phyloP scores from a whole-genome alignment of 768 basidiomycete species.

The Mycena kentingensis region DNA sequence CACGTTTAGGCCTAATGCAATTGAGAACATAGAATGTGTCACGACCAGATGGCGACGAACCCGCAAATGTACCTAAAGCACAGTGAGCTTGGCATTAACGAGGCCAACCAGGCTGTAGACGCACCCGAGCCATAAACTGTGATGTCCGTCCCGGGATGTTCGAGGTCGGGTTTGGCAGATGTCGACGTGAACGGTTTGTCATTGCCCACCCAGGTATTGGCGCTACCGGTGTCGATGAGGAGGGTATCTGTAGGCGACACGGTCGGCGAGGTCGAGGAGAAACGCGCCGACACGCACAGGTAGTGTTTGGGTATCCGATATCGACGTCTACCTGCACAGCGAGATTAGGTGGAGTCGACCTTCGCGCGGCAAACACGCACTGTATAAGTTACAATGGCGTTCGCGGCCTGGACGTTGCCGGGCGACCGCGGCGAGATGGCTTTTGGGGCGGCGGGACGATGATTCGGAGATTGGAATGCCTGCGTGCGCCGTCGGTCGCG shows the following conservation, averaged over 20 bases:
- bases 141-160: no score
- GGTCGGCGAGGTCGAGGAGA: not conserved
- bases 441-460: not conserved
- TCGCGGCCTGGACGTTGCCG: not conserved
- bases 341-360: not conserved
- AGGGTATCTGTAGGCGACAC: slow-evolving; percentile 25
- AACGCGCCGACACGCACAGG: not conserved
- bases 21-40: no score
- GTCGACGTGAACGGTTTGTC: slow-evolving; percentile 15
- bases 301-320: not conserved
- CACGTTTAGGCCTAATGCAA: slow-evolving; percentile 14
- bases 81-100: no score
- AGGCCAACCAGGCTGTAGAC: no score
- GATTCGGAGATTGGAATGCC: not conserved
- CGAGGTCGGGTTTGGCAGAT: slow-evolving; percentile 25
- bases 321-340: not conserved
- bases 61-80: no score
- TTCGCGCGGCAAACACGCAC: not conserved
- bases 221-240: slow-evolving; percentile 34
- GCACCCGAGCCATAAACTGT: no score
- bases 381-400: not conserved
- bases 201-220: slow-evolving; percentile 36
- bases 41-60: no score
- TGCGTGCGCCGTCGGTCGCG: not conserved
- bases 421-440: not conserved